phyloP scores from a whole-genome alignment of 305 asterid genomes.

The Solanum hybrid region DNA sequence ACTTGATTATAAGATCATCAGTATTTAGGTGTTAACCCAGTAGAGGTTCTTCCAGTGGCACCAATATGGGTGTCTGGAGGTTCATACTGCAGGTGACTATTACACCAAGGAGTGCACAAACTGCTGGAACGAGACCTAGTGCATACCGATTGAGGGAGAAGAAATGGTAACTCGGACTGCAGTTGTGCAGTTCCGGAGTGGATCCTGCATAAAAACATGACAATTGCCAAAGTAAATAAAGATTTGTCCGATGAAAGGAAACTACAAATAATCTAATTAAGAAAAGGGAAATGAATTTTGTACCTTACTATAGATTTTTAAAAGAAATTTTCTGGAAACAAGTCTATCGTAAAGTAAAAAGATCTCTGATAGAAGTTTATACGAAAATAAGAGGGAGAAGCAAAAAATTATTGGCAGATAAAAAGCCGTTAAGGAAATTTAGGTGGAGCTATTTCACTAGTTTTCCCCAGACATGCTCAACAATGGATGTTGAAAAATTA shows the following conservation, averaged over 20 bases:
- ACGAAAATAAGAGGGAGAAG: neutral
- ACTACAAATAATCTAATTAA: neutral
- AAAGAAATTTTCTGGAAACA: neutral
- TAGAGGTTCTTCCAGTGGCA: constrained; percentile 31
- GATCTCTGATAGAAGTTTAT: neutral
- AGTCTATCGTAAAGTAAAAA: neutral
- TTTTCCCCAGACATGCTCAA: neutral
- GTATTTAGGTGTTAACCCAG: constrained; percentile 21
- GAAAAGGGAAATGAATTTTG: neutral
- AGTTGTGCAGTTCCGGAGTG: constrained; percentile 24
- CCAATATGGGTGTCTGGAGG: constrained; percentile 26
- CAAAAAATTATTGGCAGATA: neutral
- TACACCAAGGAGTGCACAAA: constrained; percentile 51
- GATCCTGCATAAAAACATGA: constrained; percentile 31
- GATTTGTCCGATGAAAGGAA: neutral
- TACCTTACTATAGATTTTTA: neutral
- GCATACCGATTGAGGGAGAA: constrained; percentile 50
- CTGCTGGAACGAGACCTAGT: constrained; percentile 60
- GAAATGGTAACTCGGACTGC: constrained; percentile 2
- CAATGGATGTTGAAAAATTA: neutral
- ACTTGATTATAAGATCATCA: neutral
- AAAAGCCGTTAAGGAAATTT: neutral
- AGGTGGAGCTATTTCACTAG: neutral
- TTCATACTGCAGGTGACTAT: constrained; percentile 53
- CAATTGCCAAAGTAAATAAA: neutral